These are phyloP conservation scores for Ophiostoma novo-ulmi DNA, from an alignment of 2,329 filamentous ascomycete genomes.

Conservation along the genomic window DNA sequence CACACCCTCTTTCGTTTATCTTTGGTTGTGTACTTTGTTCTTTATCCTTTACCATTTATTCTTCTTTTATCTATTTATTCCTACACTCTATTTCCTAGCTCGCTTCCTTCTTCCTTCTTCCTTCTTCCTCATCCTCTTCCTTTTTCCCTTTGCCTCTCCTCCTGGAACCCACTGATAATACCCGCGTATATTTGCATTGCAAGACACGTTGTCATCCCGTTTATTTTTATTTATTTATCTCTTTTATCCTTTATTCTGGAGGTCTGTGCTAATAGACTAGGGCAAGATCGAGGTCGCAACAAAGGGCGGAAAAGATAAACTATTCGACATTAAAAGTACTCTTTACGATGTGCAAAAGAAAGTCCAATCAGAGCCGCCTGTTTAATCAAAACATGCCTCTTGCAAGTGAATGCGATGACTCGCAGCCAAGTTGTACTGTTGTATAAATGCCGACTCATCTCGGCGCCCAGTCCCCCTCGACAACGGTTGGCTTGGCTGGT, in stretches of 20 bases:
- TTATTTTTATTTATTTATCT: neutral
- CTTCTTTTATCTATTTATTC: neutral
- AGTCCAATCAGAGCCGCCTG: neutral
- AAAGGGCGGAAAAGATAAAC: neutral
- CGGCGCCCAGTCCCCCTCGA: neutral
- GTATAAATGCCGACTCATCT: neutral
- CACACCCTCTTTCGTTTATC: conserved; percentile 17
- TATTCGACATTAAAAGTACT: neutral
- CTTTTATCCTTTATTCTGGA: too few species aligned
- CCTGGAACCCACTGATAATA: neutral
- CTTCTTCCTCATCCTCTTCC: neutral
- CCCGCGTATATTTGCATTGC: neutral
- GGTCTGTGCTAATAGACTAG: neutral
- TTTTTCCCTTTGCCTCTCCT: neutral
- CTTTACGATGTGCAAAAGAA: neutral
- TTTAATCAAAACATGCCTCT: neutral
- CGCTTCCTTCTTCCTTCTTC: neutral
- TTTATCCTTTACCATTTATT: neutral
- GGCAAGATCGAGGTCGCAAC: neutral
- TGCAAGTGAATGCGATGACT: neutral
- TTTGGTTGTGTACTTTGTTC: neutral
- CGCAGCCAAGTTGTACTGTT: neutral
- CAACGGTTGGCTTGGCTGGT: neutral
- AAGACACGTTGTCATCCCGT: neutral
- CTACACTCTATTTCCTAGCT: neutral